phyloP scores from a whole-genome alignment of 345 rosid species.

The Capsella bursapastoris region DNA sequence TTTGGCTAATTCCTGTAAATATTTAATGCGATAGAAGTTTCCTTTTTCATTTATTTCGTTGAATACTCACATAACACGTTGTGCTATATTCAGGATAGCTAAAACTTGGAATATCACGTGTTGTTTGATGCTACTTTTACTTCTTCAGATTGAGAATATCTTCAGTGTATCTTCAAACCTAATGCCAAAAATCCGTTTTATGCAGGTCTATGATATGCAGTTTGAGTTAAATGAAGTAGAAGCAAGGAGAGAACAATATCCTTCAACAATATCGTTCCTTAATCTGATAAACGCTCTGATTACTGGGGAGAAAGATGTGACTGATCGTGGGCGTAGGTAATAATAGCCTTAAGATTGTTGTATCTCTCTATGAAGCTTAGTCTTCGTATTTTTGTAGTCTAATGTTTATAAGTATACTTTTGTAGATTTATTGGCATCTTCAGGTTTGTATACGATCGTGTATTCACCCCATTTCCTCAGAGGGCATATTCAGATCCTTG shows the following conservation, averaged over 20 bases:
- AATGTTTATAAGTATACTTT: constrained; percentile 33
- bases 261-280: constrained; percentile 91
- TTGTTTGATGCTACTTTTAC: constrained; percentile 9
- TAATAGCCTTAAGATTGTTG: constrained; percentile 29
- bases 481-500: constrained; percentile 93
- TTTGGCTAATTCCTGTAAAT: constrained; percentile 4
- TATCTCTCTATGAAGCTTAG: constrained; percentile 23
- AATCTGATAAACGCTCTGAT: constrained; percentile 84
- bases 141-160: constrained; percentile 14
- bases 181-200: constrained; percentile 25
- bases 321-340: constrained; percentile 92
- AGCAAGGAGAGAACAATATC: constrained; percentile 89
- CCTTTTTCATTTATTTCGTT: neutral
- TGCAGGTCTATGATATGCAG: constrained; percentile 95
- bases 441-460: constrained; percentile 88
- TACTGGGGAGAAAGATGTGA: constrained; percentile 81
- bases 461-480: constrained; percentile 90
- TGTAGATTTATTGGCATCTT: constrained; percentile 94
- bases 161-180: constrained; percentile 22
- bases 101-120: constrained; percentile 18
- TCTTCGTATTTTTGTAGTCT: constrained; percentile 30
- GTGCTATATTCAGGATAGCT: constrained; percentile 16
- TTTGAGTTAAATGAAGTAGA: constrained; percentile 98
- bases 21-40: neutral
- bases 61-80: constrained; percentile 4